A percentile compares a stretch with the other conserved stretches of the same genome.
Evolutionary conservation across 2,329 filamentous ascomycete genomes (phyloP).

Genomic region (Xylariaceae sp.): DNA sequence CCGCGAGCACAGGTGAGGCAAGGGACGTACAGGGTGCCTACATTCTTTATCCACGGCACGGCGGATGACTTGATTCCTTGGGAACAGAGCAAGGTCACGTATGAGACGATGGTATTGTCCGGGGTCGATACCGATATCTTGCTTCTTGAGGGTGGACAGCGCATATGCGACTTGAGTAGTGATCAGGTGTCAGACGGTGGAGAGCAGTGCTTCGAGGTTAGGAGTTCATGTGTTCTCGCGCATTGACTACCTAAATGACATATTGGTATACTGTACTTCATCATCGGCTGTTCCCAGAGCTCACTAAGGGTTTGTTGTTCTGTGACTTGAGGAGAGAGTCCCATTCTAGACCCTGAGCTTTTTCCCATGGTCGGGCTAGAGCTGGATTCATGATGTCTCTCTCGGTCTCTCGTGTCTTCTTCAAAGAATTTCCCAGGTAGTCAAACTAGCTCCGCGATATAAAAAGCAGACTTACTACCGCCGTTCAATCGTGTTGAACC

Average conservation of each 20-base stretch:
- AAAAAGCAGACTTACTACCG: too few relatives aligned
- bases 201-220: background rate
- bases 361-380: too few relatives aligned
- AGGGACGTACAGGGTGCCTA: slow-evolving; percentile 31
- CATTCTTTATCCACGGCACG: slow-evolving; percentile 30
- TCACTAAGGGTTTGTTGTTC: too few relatives aligned
- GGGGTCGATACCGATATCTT: background rate
- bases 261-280: too few relatives aligned
- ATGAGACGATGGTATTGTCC: background rate
- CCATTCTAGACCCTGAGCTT: too few relatives aligned
- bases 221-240: background rate
- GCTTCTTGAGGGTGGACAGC: background rate
- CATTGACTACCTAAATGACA: background rate
- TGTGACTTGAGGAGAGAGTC: too few relatives aligned
- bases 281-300: too few relatives aligned
- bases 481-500: too few relatives aligned
- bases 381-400: too few relatives aligned
- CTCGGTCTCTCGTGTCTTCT: too few relatives aligned
- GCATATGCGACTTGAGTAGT: background rate
- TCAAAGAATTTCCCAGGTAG: too few relatives aligned
- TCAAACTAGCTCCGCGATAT: too few relatives aligned
- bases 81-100: slow-evolving; percentile 15
- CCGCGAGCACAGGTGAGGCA: slow-evolving; percentile 30
- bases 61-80: slow-evolving; percentile 34
- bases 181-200: background rate